Conservation (phyloP, 805 yeast species). For the Lipomyces lipofer region DNA sequence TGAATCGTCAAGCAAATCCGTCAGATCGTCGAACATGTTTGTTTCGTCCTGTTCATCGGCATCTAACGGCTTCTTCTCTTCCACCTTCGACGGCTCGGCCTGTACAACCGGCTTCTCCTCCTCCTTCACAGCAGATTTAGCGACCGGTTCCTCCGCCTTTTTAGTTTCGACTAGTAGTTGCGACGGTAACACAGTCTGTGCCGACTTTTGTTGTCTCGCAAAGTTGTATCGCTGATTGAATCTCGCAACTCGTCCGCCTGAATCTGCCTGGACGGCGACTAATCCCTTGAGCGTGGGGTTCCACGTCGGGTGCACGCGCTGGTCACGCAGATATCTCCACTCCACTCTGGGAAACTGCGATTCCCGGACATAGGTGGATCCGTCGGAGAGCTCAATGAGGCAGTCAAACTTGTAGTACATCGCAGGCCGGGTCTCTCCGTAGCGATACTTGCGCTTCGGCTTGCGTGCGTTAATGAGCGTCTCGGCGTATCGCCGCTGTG, state of each 20-base stretch:
- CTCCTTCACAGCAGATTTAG: not conserved
- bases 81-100: slow-evolving; percentile 6
- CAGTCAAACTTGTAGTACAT: slow-evolving; percentile 89
- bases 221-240: slow-evolving; percentile 20
- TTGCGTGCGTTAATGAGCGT: no score
- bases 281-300: slow-evolving; percentile 56
- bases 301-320: slow-evolving; percentile 84
- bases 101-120: not conserved
- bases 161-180: slow-evolving; percentile 4
- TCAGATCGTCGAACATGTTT: slow-evolving; percentile 9
- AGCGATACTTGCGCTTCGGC: slow-evolving; percentile 37
- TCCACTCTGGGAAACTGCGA: slow-evolving; percentile 89
- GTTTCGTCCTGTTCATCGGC: not conserved
- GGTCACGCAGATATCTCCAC: slow-evolving; percentile 81
- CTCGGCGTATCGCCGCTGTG: slow-evolving; percentile 25
- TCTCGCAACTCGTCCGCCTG: slow-evolving; percentile 24
- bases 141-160: not conserved
- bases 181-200: not conserved
- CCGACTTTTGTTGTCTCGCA: not conserved
- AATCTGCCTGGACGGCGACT: slow-evolving; percentile 20
- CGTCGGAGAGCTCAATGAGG: slow-evolving; percentile 87
- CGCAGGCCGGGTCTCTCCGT: slow-evolving; percentile 90
- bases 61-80: not conserved
- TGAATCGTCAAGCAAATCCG: slow-evolving; percentile 17
- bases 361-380: slow-evolving; percentile 80